Evolutionary conservation across 768 basidiomycete species (phyloP), one percentile per base, ranked within the genome.

Genomic region (Russula sp.): DNA sequence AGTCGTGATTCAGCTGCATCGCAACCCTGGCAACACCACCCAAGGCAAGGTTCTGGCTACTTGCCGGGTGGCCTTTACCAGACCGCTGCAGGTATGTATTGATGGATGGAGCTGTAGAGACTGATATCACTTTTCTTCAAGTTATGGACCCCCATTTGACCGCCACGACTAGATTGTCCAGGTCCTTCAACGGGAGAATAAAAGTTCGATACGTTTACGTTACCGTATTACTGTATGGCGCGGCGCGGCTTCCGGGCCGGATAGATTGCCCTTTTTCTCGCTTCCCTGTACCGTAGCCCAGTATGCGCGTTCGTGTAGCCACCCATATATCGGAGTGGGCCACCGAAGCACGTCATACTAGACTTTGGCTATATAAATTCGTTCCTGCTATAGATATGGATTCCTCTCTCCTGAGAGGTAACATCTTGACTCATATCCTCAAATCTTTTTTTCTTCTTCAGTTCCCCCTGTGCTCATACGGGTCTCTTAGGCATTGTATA

Each of bases 191-290:
- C 88, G 1, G 87, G 90, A 16, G 84, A 90, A n/a, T n/a, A 69
- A 89, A 93, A 75, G 88, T 93, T 58, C 89, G 92, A 73, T 96
- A 99, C 75, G 90, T 99, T 52, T n/a, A n/a, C n/a, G 98, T 98
- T 70, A 97, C 98, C 79, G 28, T 99, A 99, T 77, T 98, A 98
- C 76, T n/a, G n/a, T n/a, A n/a, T n/a, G 90, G 92, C 53, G 94
- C 93, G 0, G 92, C 95, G 1, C 85, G 89, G 2, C 88, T 95
- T 60, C 80, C 85, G 8, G 90, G 97, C 80, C 85, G 8, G 90
- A 97, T 68, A 96, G 96, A 9, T 90, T 89, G 52, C 97, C 97
- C 20, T 94, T 95, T 6, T 98, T 98, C 76, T 88, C 88, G 9
- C 81, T 98, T 28, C 73, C 28, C 5, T 30, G 96, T 98, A 9